These are phyloP conservation scores for Globomyces pollinis-pini DNA, from an alignment of 192 early-diverging fungal genomes.

Conservation along the genomic window DNA sequence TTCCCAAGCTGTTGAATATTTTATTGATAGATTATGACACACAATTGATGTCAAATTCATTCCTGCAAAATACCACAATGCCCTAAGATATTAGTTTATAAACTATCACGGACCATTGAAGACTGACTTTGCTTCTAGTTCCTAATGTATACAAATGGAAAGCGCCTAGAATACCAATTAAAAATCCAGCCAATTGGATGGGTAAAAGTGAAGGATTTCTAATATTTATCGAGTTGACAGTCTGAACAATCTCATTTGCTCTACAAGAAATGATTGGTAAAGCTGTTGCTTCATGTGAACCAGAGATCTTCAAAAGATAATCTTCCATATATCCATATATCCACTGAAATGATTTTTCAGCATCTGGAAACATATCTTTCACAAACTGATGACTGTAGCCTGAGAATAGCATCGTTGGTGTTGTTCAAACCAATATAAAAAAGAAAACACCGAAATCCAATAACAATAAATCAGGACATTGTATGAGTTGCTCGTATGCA, in stretches of 20 bases:
- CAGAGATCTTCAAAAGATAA: no score
- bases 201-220: neutral
- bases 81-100: neutral
- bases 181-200: neutral
- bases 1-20: neutral
- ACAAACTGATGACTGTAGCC: no score
- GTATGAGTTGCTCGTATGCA: no score
- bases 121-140: neutral
- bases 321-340: neutral
- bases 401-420: no score
- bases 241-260: neutral
- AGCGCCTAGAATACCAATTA: no score
- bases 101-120: no score
- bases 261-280: neutral
- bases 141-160: neutral
- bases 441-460: no score
- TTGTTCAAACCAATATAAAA: no score
- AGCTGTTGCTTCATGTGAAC: no score
- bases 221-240: neutral
- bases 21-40: neutral
- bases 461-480: no score
- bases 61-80: neutral
- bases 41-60: constrained; percentile 5
- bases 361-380: constrained; percentile 5
- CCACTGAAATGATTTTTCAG: neutral